Percentiles rank a stretch among this genome's conserved stretches.
These are phyloP conservation scores for Botrytis fabae DNA, from an alignment of 2,329 filamentous ascomycete genomes.

Conservation along the genomic window DNA sequence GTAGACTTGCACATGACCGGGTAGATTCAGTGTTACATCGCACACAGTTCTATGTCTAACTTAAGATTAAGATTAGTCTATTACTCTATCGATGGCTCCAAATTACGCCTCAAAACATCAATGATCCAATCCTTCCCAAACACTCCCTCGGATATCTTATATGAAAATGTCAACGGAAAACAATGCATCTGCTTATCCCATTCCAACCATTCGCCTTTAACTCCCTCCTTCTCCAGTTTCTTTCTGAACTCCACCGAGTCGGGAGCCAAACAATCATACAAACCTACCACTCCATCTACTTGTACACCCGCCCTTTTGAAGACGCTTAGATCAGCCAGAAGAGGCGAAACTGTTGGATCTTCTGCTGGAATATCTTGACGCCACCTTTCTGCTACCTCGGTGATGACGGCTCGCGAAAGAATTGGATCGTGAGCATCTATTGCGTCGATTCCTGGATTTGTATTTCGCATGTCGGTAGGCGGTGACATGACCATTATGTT, in stretches of 20 bases:
- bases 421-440: conserved; percentile 27
- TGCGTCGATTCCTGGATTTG: conserved; percentile 29
- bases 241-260: conserved; percentile 30
- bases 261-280: conserved; percentile 28
- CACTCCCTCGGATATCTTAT: conserved; percentile 10
- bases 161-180: conserved; percentile 25
- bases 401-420: conserved; percentile 26
- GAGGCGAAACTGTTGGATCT: conserved; percentile 29
- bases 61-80: background rate
- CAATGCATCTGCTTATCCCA: conserved; percentile 35
- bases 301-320: conserved; percentile 28
- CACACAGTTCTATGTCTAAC: no score
- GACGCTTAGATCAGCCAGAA: conserved; percentile 28
- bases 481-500: conserved; percentile 31
- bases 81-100: background rate
- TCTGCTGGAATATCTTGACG: conserved; percentile 22
- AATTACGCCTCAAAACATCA: conserved; percentile 12
- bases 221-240: conserved; percentile 24
- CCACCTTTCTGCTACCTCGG: conserved; percentile 29
- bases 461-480: conserved; percentile 29
- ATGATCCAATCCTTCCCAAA: conserved; percentile 17
- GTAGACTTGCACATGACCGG: background rate
- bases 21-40: background rate
- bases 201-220: conserved; percentile 31
- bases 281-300: conserved; percentile 31